These are phyloP conservation scores for Euryodendron excelsum DNA, from an alignment of 148 eudicot genomes.

Conservation along the genomic window DNA sequence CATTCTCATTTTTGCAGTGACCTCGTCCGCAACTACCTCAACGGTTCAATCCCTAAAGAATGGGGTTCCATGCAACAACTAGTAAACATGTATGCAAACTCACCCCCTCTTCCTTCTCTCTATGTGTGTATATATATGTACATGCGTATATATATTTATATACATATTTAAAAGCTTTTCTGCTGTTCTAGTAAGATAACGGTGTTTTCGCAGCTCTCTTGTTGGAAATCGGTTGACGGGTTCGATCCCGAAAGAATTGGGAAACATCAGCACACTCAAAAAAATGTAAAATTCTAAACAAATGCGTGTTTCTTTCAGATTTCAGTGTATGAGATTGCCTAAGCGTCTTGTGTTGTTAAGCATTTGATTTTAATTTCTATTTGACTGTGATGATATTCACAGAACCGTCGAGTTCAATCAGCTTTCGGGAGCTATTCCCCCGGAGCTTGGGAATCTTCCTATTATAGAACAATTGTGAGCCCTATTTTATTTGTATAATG, in stretches of 20 bases:
- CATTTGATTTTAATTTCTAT: not conserved
- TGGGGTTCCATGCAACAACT: slow-evolving; percentile 31
- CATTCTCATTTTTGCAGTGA: slow-evolving; percentile 30
- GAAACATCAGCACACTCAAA: slow-evolving; percentile 33
- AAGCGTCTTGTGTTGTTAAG: too few species aligned
- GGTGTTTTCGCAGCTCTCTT: slow-evolving; percentile 23
- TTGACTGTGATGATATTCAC: slow-evolving; percentile 4
- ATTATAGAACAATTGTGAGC: slow-evolving; percentile 31
- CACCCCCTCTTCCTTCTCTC: not conserved
- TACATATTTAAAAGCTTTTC: not conserved
- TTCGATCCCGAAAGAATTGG: slow-evolving; percentile 35
- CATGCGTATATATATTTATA: too few species aligned
- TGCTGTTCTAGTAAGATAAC: not conserved
- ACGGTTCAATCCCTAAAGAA: slow-evolving; percentile 36
- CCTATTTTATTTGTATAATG: not conserved
- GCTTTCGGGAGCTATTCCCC: slow-evolving; percentile 38
- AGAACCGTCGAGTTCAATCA: slow-evolving; percentile 38
- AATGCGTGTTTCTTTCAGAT: too few species aligned
- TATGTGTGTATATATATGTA: too few species aligned
- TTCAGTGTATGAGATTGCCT: too few species aligned
- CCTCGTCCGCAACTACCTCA: slow-evolving; percentile 37
- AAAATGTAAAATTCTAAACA: slow-evolving; percentile 25
- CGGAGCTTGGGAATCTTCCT: slow-evolving; percentile 32
- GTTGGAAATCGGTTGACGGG: slow-evolving; percentile 41
- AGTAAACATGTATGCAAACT: slow-evolving; percentile 21